Evolutionary conservation across 2,329 filamentous ascomycete genomes (phyloP).

Genomic region (Sporothrix humicola): DNA sequence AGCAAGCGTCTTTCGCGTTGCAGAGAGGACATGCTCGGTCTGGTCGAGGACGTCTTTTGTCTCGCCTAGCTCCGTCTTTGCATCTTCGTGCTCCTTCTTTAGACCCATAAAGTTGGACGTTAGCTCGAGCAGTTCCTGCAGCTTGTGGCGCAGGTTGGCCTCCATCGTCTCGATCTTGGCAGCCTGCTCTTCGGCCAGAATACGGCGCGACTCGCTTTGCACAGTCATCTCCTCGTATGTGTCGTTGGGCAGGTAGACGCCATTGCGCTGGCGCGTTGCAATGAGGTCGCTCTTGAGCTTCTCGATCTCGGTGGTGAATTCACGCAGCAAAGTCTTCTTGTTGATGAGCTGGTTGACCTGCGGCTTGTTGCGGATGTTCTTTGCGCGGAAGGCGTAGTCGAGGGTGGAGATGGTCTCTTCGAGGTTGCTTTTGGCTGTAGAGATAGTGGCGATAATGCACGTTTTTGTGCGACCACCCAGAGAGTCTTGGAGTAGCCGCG

Average conservation of each 20-base stretch:
- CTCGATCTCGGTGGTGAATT: conserved; percentile 92
- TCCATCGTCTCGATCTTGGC: conserved; percentile 94
- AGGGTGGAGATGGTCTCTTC: conserved; percentile 98
- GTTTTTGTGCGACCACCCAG: conserved; percentile 95
- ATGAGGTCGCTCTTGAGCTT: conserved; percentile 93
- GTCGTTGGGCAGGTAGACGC: conserved; percentile 90
- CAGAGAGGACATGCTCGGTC: conserved; percentile 80
- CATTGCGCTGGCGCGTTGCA: conserved; percentile 88
- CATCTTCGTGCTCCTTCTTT: conserved; percentile 87
- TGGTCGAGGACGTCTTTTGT: conserved; percentile 84
- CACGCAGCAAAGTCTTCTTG: conserved; percentile 88
- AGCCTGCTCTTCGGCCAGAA: conserved; percentile 88
- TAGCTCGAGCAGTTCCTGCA: conserved; percentile 86
- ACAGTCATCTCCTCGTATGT: conserved; percentile 89
- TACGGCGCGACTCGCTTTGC: conserved; percentile 88
- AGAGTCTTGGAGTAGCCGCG: conserved; percentile 92
- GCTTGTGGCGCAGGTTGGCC: conserved; percentile 86
- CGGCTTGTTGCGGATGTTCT: conserved; percentile 98
- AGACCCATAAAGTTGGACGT: conserved; percentile 86
- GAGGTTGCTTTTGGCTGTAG: conserved; percentile 90
- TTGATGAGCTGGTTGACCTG: conserved; percentile 91
- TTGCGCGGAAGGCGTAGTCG: conserved; percentile 96
- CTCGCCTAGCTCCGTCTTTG: conserved; percentile 72
- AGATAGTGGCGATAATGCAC: conserved; percentile 97
- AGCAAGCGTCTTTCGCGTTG: conserved; percentile 75